Evolutionary conservation across 345 rosid species (phyloP).

Genomic region (Hibiscus syriacus): DNA sequence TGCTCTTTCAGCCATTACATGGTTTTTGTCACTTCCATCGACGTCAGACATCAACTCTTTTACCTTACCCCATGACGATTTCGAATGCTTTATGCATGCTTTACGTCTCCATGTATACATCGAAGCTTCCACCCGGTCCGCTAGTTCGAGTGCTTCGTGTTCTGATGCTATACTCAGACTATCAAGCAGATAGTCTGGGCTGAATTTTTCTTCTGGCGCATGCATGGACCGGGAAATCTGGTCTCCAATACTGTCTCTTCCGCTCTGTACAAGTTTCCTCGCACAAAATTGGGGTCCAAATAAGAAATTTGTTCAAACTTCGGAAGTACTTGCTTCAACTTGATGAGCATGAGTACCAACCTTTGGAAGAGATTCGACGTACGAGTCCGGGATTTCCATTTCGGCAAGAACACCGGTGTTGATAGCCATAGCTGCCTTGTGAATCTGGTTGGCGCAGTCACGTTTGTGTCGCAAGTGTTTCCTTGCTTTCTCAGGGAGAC

Average conservation of each 20-base stretch:
- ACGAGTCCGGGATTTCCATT: constrained; percentile 83
- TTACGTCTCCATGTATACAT: constrained; percentile 93
- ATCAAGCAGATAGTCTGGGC: constrained; percentile 61
- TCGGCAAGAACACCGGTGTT: constrained; percentile 68
- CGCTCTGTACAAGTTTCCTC: constrained; percentile 36
- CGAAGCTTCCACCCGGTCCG: constrained; percentile 75
- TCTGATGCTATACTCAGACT: constrained; percentile 64
- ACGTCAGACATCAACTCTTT: constrained; percentile 66
- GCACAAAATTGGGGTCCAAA: not conserved
- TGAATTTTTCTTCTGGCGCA: constrained; percentile 55
- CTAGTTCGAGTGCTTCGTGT: constrained; percentile 88
- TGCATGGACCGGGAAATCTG: constrained; percentile 57
- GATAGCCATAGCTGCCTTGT: constrained; percentile 94
- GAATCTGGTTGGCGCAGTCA: constrained; percentile 72
- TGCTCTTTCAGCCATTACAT: constrained; percentile 68
- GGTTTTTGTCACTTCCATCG: constrained; percentile 67
- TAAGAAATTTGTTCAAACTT: not conserved
- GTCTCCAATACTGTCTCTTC: constrained; percentile 77
- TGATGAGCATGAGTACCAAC: constrained; percentile 22
- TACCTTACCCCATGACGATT: constrained; percentile 79
- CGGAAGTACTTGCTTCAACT: not conserved
- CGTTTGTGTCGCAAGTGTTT: constrained; percentile 59
- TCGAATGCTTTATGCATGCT: constrained; percentile 59
- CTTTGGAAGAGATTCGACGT: constrained; percentile 83
- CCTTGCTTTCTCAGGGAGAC: constrained; percentile 76